Base-by-base conservation (phyloP, 495 filamentous ascomycete genomes). In the Physcia stellaris region DNA sequence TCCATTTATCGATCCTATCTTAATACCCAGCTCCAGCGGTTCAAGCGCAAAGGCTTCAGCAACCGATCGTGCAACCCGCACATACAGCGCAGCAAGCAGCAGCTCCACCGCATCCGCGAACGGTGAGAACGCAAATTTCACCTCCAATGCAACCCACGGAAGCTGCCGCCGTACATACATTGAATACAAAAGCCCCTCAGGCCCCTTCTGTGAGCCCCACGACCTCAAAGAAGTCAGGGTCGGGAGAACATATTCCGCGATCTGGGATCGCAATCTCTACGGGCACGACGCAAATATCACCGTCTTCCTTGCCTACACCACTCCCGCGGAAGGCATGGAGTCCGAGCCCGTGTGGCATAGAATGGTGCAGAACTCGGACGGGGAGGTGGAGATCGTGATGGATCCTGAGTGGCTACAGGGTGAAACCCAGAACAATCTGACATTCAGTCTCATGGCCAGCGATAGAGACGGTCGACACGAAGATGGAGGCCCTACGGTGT, bases 261-360 rank as follows among this genome's bases (percentile, higher is more conserved):
- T 27, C 7, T 43, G 46, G 41, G 37, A 45, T 7, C 19, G 36
- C 16, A 11, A 30, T 12, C 16, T 45, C n/a, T 45, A 39, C 24
- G 1, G 18, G 4, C 3, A 16, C n/a, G 22, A 21, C 28, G 17
- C 40, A 13, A 35, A 37, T n/a, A 22, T 35, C 37, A 40, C 29
- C 9, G 26, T 39, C 28, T 40, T 27, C 20, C 24, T 30, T 38
- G 18, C 18, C n/a, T 23, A 45, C 1, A 24, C 24, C 26, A 16
- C 15, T 5, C 16, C 5, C 37, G n/a, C 13, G 10, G 16, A 24
- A 21, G n/a, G 15, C 6, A 36, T 31, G 6, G 32, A 24, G 11
- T 20, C 24, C 12, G 17, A n/a, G 17, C 2, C 37, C 33, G 11
- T 22, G 37, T 17, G 21, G 30, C 24, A 5, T n/a, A 6, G 10